These are phyloP conservation scores for Hymenoscyphus repandus DNA, from an alignment of 2,329 filamentous ascomycete genomes.

Conservation along the genomic window DNA sequence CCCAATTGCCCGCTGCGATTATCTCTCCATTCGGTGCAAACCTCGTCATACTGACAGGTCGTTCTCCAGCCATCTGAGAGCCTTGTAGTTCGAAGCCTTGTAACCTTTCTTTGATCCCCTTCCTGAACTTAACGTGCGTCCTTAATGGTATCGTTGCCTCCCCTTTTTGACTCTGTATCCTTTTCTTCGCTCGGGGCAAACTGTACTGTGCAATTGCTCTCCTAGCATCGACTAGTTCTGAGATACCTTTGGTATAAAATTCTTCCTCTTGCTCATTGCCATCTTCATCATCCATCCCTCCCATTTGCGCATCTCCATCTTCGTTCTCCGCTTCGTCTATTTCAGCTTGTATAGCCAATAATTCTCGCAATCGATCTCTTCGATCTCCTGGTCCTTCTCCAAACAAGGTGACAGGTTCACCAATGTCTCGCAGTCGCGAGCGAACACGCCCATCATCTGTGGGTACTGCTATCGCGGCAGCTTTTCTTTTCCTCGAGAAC, in stretches of 20 bases:
- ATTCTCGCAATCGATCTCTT: slow-evolving; percentile 76
- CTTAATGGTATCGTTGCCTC: slow-evolving; percentile 81
- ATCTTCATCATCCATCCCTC: slow-evolving; percentile 45
- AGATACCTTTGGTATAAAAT: slow-evolving; percentile 83
- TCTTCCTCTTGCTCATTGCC: slow-evolving; percentile 76
- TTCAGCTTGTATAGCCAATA: slow-evolving; percentile 70
- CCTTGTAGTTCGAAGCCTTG: slow-evolving; percentile 85
- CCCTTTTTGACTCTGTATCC: slow-evolving; percentile 70
- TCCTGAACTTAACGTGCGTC: slow-evolving; percentile 89
- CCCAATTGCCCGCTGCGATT: slow-evolving; percentile 90
- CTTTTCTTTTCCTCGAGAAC: slow-evolving; percentile 85
- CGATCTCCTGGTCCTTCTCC: slow-evolving; percentile 83
- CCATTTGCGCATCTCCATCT: slow-evolving; percentile 56
- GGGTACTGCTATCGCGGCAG: slow-evolving; percentile 83
- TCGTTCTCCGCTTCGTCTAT: slow-evolving; percentile 49
- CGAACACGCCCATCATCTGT: slow-evolving; percentile 90
- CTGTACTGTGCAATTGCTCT: slow-evolving; percentile 78
- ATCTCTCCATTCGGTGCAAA: slow-evolving; percentile 81
- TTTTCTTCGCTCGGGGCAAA: slow-evolving; percentile 71
- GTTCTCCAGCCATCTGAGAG: slow-evolving; percentile 85
- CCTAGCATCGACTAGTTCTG: slow-evolving; percentile 69
- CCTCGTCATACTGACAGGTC: slow-evolving; percentile 85
- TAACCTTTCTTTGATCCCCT: slow-evolving; percentile 78
- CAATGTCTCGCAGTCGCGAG: slow-evolving; percentile 72
- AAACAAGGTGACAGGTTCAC: slow-evolving; percentile 92